Evolutionary conservation across 2,329 filamentous ascomycete species (phyloP), one percentile per base, ranked within the genome.

Genomic region (Microcyclospora tardicrescens): DNA sequence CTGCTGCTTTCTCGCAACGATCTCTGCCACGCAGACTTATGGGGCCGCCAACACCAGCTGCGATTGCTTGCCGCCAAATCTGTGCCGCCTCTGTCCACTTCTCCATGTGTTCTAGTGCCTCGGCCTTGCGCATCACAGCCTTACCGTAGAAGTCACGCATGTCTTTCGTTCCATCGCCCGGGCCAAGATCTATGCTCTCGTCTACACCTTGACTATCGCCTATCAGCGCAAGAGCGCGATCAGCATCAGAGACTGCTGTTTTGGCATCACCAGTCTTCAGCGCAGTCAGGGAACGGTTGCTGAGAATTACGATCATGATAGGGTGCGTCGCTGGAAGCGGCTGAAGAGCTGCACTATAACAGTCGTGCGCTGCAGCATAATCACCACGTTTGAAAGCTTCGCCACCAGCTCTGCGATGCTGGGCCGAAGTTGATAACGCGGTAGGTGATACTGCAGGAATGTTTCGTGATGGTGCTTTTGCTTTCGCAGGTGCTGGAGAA

Each of bases 91-190:
- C 89, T 2, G 66, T 63, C 89, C 89, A 98, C 57, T 81, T 84
- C 64, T 98, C 91, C 69, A 98, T 81, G 56, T 94, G 82, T 60
- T 98, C 91, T 6, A 96, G 69, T 1, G 86, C 91, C 62, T 98
- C 91, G 1, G 91, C 91, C 65, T 96, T 96, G 38, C 91, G 81
- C 64, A 84, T 89, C 24, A 96, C 66, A 0, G 89, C 89, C 61
- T 96, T 98, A 38, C 85, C 87, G 55, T 82, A 96, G 45, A 94
- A 83, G 13, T 94, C 87, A 46, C 77, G 81, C 84, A 98, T 93
- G 35, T 89, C 81, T 49, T 93, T 91, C 14, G 69, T 68, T 6
- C 64, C 63, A 39, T 72, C 72, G 5, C 66, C 65, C 11, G 67
- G 67, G 16, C 68, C 71, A 0, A 94, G 67, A 14, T 80, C 71